Evolutionary conservation across 768 basidiomycete species (phyloP).

Genomic region (Boletus sensibilis): DNA sequence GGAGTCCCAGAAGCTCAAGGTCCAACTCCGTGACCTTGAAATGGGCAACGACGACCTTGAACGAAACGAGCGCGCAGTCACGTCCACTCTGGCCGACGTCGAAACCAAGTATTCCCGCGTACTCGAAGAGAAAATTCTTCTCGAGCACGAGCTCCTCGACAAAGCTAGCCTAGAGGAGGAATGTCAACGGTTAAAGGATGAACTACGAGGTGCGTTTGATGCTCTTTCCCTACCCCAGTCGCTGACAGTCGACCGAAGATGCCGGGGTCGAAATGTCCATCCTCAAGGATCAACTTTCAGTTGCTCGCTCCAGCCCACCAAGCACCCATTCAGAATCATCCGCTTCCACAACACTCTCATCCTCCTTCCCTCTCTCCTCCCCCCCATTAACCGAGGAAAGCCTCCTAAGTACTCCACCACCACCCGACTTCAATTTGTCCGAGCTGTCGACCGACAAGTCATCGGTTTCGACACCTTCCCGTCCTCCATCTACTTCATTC

Average conservation of each 20-base stretch:
- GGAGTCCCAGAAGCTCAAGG: constrained; percentile 66
- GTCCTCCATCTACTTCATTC: constrained; percentile 32
- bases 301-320: constrained; percentile 35
- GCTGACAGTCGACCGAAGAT: constrained; percentile 48
- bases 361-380: constrained; percentile 36
- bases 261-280: constrained; percentile 82
- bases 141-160: constrained; percentile 92
- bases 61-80: constrained; percentile 86
- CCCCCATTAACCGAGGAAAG: constrained; percentile 46
- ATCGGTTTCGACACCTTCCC: constrained; percentile 36
- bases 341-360: constrained; percentile 29
- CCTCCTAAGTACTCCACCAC: constrained; percentile 56
- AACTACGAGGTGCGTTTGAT: constrained; percentile 78
- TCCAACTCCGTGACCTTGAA: constrained; percentile 84
- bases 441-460: constrained; percentile 52
- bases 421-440: constrained; percentile 57
- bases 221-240: background rate
- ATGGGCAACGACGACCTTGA: constrained; percentile 99
- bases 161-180: constrained; percentile 91
- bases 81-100: constrained; percentile 77
- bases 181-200: constrained; percentile 86
- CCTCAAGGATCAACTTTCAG: constrained; percentile 69
- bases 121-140: constrained; percentile 93
- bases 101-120: constrained; percentile 88
- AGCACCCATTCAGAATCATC: constrained; percentile 28